Conservation (phyloP, 495 filamentous ascomycete genomes). For the Parathielavia hyrcaniae region DNA sequence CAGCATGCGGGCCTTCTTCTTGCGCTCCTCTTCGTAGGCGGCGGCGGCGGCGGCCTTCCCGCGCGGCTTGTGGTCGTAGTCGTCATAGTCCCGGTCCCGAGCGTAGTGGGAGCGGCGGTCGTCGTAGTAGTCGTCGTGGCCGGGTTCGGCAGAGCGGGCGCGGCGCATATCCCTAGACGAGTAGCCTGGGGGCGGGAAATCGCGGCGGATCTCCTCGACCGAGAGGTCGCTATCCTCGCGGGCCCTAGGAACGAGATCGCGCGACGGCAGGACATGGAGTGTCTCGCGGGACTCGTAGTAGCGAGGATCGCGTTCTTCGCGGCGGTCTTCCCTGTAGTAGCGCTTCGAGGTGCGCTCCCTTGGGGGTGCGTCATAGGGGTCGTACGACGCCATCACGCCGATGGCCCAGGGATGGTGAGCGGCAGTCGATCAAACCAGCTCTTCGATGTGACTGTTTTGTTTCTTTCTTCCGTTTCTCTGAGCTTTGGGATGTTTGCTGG, state of each 20-base stretch:
- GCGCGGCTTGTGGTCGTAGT: constrained; percentile 42
- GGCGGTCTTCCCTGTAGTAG: constrained; percentile 44
- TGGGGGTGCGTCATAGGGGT: constrained; percentile 40
- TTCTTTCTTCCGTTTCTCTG: not conserved
- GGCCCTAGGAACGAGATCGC: constrained; percentile 49
- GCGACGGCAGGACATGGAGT: constrained; percentile 36
- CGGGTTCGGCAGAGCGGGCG: constrained; percentile 45
- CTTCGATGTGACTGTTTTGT: not conserved
- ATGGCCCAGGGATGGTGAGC: not conserved
- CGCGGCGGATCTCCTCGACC: constrained; percentile 61
- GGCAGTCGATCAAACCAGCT: not conserved
- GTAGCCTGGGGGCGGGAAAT: constrained; percentile 58
- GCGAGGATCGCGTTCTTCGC: constrained; percentile 42
- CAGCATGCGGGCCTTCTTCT: constrained; percentile 43
- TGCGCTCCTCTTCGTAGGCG: constrained; percentile 44
- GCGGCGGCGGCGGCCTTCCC: constrained; percentile 27
- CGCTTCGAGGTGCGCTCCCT: constrained; percentile 40
- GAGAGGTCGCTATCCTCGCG: constrained; percentile 55
- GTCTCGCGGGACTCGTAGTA: constrained; percentile 46
- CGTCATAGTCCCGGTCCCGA: constrained; percentile 38
- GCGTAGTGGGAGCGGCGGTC: constrained; percentile 38
- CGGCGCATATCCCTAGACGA: constrained; percentile 48
- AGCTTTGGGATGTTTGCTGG: not conserved
- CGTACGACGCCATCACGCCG: constrained; percentile 44
- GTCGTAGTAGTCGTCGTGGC: constrained; percentile 42